Evolutionary conservation across 345 rosid species (phyloP).

Genomic region (Fremontodendron californicum): DNA sequence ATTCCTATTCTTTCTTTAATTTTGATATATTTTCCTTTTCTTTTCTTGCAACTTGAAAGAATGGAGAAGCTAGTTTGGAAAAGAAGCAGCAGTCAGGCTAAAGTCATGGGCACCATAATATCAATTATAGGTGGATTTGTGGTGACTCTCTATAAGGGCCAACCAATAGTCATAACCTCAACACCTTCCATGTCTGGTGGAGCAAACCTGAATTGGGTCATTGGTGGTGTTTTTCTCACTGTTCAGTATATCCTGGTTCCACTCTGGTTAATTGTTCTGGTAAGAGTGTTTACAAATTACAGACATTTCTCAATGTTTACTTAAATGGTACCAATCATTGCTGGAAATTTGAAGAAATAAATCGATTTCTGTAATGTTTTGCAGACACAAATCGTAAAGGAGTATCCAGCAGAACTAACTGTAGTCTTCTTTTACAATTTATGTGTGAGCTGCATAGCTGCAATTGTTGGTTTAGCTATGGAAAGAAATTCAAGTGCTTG

Average conservation of each 20-base stretch:
- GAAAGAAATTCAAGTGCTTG: slow-evolving; percentile 59
- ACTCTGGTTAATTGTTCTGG: slow-evolving; percentile 88
- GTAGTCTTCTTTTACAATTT: slow-evolving; percentile 75
- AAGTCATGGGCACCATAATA: slow-evolving; percentile 68
- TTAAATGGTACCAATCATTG: not conserved
- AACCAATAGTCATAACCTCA: slow-evolving; percentile 35
- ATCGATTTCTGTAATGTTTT: not conserved
- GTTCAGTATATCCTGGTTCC: slow-evolving; percentile 66
- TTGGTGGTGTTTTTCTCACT: slow-evolving; percentile 67
- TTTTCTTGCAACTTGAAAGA: slow-evolving; percentile 31
- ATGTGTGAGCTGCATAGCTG: slow-evolving; percentile 54
- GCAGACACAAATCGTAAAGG: slow-evolving; percentile 78
- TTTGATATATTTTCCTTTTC: not conserved
- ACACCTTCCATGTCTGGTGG: slow-evolving; percentile 52
- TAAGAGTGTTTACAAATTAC: slow-evolving; percentile 10
- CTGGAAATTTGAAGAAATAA: not conserved
- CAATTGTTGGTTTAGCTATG: slow-evolving; percentile 41
- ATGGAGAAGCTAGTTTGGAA: slow-evolving; percentile 65
- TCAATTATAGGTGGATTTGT: slow-evolving; percentile 75
- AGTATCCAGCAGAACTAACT: slow-evolving; percentile 75
- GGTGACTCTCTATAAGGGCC: slow-evolving; percentile 81
- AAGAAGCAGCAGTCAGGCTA: slow-evolving; percentile 66
- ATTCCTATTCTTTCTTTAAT: not conserved
- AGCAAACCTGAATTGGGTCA: slow-evolving; percentile 50
- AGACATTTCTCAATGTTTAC: not conserved